Evolutionary conservation across 129 eudicot species (phyloP).

Genomic region (Tanacetum coccineum): DNA sequence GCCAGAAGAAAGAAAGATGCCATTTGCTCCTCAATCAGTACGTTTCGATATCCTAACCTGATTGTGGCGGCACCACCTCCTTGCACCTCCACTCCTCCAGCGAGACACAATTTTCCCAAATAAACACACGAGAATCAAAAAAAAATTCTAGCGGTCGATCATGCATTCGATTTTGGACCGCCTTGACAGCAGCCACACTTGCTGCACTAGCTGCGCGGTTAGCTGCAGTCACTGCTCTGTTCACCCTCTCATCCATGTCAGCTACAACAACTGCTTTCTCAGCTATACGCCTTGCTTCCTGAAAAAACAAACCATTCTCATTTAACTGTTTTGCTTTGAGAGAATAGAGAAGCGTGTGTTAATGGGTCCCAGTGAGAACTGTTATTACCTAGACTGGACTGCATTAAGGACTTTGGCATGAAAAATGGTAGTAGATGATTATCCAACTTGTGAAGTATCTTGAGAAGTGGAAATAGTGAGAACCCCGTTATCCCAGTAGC

Average conservation of each 20-base stretch:
- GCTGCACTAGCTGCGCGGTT: constrained; percentile 85
- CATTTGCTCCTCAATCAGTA: constrained; percentile 53
- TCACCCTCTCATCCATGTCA: constrained; percentile 52
- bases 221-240: constrained; percentile 57
- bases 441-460: too few relatives aligned
- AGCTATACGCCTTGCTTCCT: constrained; percentile 65
- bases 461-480: too few relatives aligned
- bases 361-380: too few relatives aligned
- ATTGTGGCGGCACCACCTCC: constrained; percentile 41
- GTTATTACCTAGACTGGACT: too few relatives aligned
- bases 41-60: too few relatives aligned
- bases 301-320: too few relatives aligned
- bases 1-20: constrained; percentile 30
- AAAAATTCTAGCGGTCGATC: constrained; percentile 25
- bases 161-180: constrained; percentile 64
- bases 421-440: too few relatives aligned
- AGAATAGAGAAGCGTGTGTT: too few relatives aligned
- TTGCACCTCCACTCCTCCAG: constrained; percentile 34
- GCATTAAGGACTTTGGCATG: too few relatives aligned
- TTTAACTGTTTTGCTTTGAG: too few relatives aligned
- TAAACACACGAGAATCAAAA: constrained; percentile 23
- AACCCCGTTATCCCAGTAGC: too few relatives aligned
- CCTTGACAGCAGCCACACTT: constrained; percentile 77
- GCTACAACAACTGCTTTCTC: constrained; percentile 47
- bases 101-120: constrained; percentile 15